A percentile compares a stretch with the other conserved stretches of the same genome.
These are phyloP conservation scores for Fistulinella prunicolor DNA, from an alignment of 768 basidiomycete genomes.

Conservation along the genomic window DNA sequence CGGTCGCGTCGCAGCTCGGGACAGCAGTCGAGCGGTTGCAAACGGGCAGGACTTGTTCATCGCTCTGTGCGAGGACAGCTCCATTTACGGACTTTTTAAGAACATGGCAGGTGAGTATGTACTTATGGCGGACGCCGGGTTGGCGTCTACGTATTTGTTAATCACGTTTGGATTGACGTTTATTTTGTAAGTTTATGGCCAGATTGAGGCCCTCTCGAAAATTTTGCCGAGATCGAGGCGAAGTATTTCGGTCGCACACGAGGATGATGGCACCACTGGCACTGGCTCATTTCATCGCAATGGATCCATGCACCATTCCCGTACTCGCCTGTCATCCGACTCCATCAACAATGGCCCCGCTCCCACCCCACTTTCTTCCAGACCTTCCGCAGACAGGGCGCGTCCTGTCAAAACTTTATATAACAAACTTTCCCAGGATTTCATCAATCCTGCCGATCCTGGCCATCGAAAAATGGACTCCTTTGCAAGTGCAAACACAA, in stretches of 20 bases:
- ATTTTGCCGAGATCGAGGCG: slow-evolving; percentile 49
- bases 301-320: slow-evolving; percentile 22
- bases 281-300: slow-evolving; percentile 20
- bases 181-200: slow-evolving; percentile 59
- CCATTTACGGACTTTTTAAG: slow-evolving; percentile 81
- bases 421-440: slow-evolving; percentile 40
- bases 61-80: slow-evolving; percentile 87
- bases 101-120: slow-evolving; percentile 77
- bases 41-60: slow-evolving; percentile 80
- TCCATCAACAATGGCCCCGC: slow-evolving; percentile 29
- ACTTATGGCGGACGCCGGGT: neutral
- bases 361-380: slow-evolving; percentile 31
- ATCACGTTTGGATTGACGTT: slow-evolving; percentile 17
- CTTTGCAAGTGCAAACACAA: slow-evolving; percentile 48
- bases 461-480: slow-evolving; percentile 58
- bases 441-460: slow-evolving; percentile 39
- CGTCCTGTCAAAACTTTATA: slow-evolving; percentile 59
- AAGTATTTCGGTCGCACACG: slow-evolving; percentile 68
- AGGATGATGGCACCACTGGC: slow-evolving; percentile 45
- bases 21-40: slow-evolving; percentile 76
- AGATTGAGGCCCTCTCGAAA: slow-evolving; percentile 69
- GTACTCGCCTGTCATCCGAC: slow-evolving; percentile 39
- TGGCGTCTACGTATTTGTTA: slow-evolving; percentile 17
- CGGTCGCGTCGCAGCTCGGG: slow-evolving; percentile 79
- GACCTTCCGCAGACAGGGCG: slow-evolving; percentile 64